Conservation (phyloP, 2,329 filamentous ascomycete genomes). For the Periconia sp. region DNA sequence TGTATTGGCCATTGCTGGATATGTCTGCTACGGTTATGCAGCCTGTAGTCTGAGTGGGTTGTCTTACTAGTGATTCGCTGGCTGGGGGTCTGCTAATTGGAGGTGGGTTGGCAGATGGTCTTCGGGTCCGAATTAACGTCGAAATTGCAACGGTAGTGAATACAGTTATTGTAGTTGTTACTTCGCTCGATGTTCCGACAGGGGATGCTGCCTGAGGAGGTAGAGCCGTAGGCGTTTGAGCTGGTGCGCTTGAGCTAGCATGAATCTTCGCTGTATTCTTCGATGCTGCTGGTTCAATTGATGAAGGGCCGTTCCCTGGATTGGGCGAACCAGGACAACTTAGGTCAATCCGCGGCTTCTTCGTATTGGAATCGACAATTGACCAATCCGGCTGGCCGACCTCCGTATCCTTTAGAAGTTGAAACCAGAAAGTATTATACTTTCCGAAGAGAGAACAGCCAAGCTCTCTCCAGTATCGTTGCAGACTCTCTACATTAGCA, state of each 20-base stretch:
- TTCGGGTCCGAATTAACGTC: background rate
- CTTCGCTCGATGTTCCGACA: background rate
- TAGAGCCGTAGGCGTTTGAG: background rate
- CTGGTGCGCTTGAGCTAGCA: background rate
- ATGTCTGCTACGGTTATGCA: constrained; percentile 2
- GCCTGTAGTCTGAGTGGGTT: constrained; percentile 1
- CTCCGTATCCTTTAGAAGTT: constrained; percentile 31
- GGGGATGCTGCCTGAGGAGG: background rate
- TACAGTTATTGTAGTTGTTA: background rate
- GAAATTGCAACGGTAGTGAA: background rate
- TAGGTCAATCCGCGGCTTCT: constrained; percentile 26
- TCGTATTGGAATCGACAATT: constrained; percentile 21
- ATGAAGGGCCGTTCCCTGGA: background rate
- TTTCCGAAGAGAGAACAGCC: constrained; percentile 37
- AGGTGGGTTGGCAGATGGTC: background rate
- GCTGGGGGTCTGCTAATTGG: background rate
- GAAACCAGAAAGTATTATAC: constrained; percentile 42
- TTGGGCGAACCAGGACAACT: constrained; percentile 17
- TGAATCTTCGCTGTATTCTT: background rate
- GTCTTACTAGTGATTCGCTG: background rate
- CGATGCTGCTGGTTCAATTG: background rate
- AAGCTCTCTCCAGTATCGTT: constrained; percentile 37
- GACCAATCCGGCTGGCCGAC: constrained; percentile 32
- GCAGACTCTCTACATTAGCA: constrained; percentile 20
- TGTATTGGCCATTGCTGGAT: background rate